Percentiles rank a stretch among this genome's conserved stretches.
These are phyloP conservation scores for Rubia peregrina DNA, from an alignment of 305 asterid species.

Conservation along the genomic window DNA sequence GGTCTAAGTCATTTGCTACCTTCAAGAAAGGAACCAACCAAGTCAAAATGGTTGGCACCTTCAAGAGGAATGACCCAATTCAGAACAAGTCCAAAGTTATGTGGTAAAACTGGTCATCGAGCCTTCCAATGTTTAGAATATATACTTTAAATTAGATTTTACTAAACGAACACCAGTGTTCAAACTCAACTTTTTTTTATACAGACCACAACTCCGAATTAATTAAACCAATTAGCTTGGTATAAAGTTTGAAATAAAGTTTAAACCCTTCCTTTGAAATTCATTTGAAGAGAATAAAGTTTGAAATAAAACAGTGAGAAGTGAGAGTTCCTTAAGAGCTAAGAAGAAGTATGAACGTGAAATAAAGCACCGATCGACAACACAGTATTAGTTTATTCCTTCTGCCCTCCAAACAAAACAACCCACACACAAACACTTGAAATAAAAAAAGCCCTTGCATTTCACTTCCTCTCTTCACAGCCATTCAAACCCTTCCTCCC, in stretches of 20 bases:
- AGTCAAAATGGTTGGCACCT: no score
- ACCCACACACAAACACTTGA: constrained; percentile 14
- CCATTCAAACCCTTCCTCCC: neutral
- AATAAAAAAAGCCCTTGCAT: constrained; percentile 9
- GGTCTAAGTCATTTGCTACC: no score
- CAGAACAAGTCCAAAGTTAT: no score
- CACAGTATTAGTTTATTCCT: constrained; percentile 21
- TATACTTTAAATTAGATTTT: no score
- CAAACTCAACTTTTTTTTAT: neutral
- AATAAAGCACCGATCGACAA: constrained; percentile 17
- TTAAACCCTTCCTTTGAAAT: no score
- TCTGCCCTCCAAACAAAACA: constrained; percentile 19
- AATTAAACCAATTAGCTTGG: neutral
- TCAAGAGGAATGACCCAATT: no score
- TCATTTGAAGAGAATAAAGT: neutral
- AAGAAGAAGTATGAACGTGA: constrained; percentile 32
- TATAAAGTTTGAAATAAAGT: no score
- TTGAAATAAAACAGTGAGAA: neutral
- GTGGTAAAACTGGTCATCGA: no score
- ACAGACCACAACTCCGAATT: no score
- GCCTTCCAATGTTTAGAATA: no score
- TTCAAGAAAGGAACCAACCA: no score
- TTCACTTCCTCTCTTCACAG: neutral
- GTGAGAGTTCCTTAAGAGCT: constrained; percentile 29
- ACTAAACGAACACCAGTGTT: neutral